A percentile compares a stretch with the other conserved stretches of the same genome.
These are phyloP conservation scores for Didymella pinodella DNA, from an alignment of 2,329 filamentous ascomycete genomes.

Conservation along the genomic window DNA sequence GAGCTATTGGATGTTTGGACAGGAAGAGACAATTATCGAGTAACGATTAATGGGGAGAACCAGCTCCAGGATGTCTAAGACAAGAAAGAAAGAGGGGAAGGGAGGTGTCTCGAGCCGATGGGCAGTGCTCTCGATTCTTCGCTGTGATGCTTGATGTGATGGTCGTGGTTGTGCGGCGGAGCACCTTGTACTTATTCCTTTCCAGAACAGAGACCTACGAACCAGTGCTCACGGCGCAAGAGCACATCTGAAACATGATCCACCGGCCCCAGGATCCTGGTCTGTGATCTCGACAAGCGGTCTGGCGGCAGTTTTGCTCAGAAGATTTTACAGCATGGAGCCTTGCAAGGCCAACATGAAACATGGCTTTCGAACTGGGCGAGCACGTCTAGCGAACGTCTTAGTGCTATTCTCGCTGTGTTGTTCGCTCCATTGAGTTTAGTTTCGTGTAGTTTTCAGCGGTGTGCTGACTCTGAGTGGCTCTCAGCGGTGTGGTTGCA, in stretches of 20 bases:
- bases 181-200: conserved; percentile 49
- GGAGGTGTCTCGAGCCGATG: conserved; percentile 51
- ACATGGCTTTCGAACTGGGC: conserved; percentile 47
- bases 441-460: conserved; percentile 22
- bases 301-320: conserved; percentile 43
- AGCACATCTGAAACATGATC: conserved; percentile 53
- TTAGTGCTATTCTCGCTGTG: conserved; percentile 34
- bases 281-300: conserved; percentile 35
- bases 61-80: conserved; percentile 55
- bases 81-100: conserved; percentile 48
- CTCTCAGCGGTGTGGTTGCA: conserved; percentile 34
- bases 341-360: conserved; percentile 46
- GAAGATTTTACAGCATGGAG: conserved; percentile 38
- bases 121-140: conserved; percentile 30
- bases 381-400: conserved; percentile 41
- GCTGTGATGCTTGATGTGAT: conserved; percentile 19
- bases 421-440: conserved; percentile 15
- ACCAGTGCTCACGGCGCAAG: conserved; percentile 48
- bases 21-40: conserved; percentile 46
- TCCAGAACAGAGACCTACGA: conserved; percentile 32
- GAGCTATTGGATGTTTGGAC: conserved; percentile 35
- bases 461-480: conserved; percentile 38
- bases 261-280: conserved; percentile 41
- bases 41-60: conserved; percentile 53
- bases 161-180: conserved; percentile 46